A percentile compares a stretch with the other conserved stretches of the same genome.
These are phyloP conservation scores for Globisporangium heterothallicum DNA, from an alignment of 352 stramenopile genomes.

Conservation along the genomic window DNA sequence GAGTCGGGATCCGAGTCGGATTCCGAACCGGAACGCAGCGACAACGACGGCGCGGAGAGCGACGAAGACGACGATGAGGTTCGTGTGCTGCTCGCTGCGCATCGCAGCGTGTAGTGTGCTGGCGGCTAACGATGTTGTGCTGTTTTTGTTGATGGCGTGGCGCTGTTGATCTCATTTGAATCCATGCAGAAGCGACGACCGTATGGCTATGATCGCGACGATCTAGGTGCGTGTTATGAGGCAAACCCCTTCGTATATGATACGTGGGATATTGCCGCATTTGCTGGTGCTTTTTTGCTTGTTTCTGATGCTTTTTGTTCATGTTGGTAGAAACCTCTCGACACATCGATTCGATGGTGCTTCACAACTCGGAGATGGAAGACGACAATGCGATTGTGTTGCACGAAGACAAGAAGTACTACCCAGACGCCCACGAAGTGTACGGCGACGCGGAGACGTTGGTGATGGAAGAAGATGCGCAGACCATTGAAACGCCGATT, in stretches of 20 bases:
- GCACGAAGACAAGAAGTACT: conserved; percentile 99
- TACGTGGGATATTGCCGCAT: too few relatives aligned
- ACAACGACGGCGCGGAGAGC: conserved; percentile 3
- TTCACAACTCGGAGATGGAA: conserved; percentile 43
- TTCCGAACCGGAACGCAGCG: conserved; percentile 36
- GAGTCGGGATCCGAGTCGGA: conserved; percentile 48
- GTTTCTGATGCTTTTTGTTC: neutral
- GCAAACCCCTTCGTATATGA: too few relatives aligned
- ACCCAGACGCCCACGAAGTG: conserved; percentile 95
- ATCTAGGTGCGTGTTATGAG: conserved; percentile 13
- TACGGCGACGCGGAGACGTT: conserved; percentile 96
- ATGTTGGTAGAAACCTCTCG: conserved; percentile 16
- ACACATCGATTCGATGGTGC: conserved; percentile 40
- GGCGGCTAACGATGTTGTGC: too few relatives aligned
- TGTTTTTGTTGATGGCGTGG: conserved; percentile 5
- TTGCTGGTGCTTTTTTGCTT: conserved; percentile 1
- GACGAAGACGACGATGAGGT: conserved; percentile 39
- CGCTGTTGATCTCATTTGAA: neutral
- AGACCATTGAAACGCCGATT: conserved; percentile 97
- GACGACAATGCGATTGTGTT: conserved; percentile 94
- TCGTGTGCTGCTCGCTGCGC: neutral
- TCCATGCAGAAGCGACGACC: conserved; percentile 8
- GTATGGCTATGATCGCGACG: conserved; percentile 14
- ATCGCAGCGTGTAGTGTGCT: neutral
- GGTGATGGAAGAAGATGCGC: conserved; percentile 98